phyloP scores from a whole-genome alignment of 352 stramenopile genomes.

The Globisporangium heterothallicum region DNA sequence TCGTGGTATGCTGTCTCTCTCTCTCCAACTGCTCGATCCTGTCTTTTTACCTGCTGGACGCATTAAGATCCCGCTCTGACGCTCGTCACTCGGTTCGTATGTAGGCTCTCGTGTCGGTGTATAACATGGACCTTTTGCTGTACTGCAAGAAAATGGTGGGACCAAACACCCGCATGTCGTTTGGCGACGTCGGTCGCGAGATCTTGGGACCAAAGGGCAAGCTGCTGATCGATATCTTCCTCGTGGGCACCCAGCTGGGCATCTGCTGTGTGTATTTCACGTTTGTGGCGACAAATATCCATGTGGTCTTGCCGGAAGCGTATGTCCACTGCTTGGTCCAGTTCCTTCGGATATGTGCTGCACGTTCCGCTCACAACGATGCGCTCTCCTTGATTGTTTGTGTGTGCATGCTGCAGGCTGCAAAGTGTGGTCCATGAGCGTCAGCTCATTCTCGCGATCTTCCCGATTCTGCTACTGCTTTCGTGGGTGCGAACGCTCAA shows the following conservation, averaged over 20 bases:
- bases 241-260: constrained; percentile 70
- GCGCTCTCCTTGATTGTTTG: constrained; percentile 1
- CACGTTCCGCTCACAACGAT: not conserved
- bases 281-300: constrained; percentile 79
- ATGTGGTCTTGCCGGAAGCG: constrained; percentile 61
- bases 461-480: constrained; percentile 58
- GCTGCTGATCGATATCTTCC: constrained; percentile 68
- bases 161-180: constrained; percentile 50
- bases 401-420: constrained; percentile 20
- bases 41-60: no score
- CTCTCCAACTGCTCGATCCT: not conserved
- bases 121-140: constrained; percentile 81
- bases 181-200: constrained; percentile 62
- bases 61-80: no score
- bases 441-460: constrained; percentile 73
- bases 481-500: constrained; percentile 74
- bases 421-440: constrained; percentile 60
- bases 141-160: constrained; percentile 60
- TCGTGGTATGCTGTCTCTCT: constrained; percentile 29
- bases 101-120: constrained; percentile 66
- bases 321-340: constrained; percentile 9
- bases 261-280: constrained; percentile 86
- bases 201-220: constrained; percentile 60
- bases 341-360: not conserved
- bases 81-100: not conserved